These are phyloP conservation scores for Isabelozyma heimii DNA, from an alignment of 805 yeast genomes.

Conservation along the genomic window DNA sequence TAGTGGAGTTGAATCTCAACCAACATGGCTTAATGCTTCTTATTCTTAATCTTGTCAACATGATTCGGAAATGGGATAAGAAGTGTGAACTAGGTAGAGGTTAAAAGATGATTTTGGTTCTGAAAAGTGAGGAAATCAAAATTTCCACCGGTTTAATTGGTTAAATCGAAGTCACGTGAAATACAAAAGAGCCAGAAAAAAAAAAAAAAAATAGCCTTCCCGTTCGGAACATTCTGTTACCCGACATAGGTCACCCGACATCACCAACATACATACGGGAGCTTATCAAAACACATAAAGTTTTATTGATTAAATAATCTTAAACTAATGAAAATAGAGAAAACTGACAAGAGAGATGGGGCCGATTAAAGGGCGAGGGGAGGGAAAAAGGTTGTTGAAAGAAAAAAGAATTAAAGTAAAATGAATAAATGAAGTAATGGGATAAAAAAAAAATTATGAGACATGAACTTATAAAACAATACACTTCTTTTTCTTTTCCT, in stretches of 20 bases:
- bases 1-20: not conserved
- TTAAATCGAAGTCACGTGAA: not conserved
- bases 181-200: not conserved
- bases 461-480: conserved; percentile 50
- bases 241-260: not conserved
- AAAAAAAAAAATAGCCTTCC: not conserved
- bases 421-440: not conserved
- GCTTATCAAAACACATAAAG: not conserved
- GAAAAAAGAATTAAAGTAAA: not conserved
- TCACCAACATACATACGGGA: not conserved
- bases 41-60: not conserved
- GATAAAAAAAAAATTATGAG: not conserved
- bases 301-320: not conserved
- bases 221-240: not conserved
- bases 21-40: not conserved
- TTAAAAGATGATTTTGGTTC: not conserved
- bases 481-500: conserved; percentile 69
- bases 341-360: not conserved
- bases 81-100: not conserved
- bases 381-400: not conserved
- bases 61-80: not conserved
- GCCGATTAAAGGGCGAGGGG: not conserved
- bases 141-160: not conserved
- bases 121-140: not conserved
- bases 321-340: not conserved